Conservation (phyloP, 768 basidiomycete genomes). For the Galerina sulciceps region DNA sequence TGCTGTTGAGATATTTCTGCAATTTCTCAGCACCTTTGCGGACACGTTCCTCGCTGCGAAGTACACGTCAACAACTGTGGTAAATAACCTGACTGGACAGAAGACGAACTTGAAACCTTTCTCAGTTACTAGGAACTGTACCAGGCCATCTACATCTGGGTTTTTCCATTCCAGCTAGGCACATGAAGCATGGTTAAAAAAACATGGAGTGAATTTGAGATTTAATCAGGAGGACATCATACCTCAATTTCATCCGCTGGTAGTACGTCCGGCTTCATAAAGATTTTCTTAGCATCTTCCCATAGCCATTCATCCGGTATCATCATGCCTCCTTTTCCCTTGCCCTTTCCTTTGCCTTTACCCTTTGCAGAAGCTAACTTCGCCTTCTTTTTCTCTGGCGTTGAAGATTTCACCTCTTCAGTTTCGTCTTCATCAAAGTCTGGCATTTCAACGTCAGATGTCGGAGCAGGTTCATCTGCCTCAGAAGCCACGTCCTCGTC, state of each 20-base stretch:
- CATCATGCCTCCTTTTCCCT: constrained; percentile 76
- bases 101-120: constrained; percentile 93
- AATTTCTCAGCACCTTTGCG: constrained; percentile 95
- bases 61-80: background rate
- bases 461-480: constrained; percentile 44
- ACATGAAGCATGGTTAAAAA: constrained; percentile 3
- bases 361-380: constrained; percentile 34
- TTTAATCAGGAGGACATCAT: constrained; percentile 56
- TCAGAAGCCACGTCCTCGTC: constrained; percentile 31
- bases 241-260: constrained; percentile 89
- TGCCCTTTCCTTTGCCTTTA: constrained; percentile 53
- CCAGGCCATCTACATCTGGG: constrained; percentile 91
- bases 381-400: constrained; percentile 39
- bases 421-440: constrained; percentile 30
- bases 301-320: constrained; percentile 97
- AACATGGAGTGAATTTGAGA: background rate
- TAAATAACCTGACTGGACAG: background rate
- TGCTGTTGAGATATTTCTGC: constrained; percentile 80
- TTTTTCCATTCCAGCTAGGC: constrained; percentile 89
- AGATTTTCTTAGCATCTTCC: constrained; percentile 92
- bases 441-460: constrained; percentile 49
- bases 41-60: constrained; percentile 90
- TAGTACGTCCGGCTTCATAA: constrained; percentile 87
- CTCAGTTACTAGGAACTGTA: constrained; percentile 90
- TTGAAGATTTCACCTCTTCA: constrained; percentile 28